These are phyloP conservation scores for Benincasa hispida DNA, from an alignment of 306 rosid genomes.

Conservation along the genomic window DNA sequence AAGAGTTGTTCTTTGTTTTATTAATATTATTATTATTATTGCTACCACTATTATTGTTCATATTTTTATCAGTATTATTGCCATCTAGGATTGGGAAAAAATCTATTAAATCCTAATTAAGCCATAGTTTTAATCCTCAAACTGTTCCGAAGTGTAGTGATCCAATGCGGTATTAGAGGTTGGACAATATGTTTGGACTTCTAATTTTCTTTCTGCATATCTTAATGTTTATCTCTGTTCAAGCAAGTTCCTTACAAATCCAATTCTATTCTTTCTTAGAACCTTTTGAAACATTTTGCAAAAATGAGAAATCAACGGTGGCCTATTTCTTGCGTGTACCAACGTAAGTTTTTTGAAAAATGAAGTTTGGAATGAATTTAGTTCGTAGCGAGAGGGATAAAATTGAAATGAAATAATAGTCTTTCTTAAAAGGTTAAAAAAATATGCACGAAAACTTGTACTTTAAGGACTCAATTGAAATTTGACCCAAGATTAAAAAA, in stretches of 20 bases:
- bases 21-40: too few species aligned
- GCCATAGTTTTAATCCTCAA: background rate
- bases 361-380: too few species aligned
- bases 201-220: background rate
- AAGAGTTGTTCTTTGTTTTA: background rate
- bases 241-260: too few species aligned
- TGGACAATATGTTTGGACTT: too few species aligned
- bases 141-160: background rate
- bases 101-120: background rate
- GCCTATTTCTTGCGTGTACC: too few species aligned
- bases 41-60: background rate
- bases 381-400: too few species aligned
- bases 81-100: background rate
- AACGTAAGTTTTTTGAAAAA: too few species aligned
- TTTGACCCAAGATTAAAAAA: too few species aligned
- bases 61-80: background rate
- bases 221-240: background rate
- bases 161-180: background rate
- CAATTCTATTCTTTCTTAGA: background rate
- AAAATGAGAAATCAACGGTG: too few species aligned
- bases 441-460: too few species aligned
- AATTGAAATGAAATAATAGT: too few species aligned
- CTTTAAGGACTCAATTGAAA: too few species aligned
- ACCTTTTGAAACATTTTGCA: background rate
- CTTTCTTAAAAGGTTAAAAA: background rate